Evolutionary conservation across 2,329 filamentous ascomycete genomes (phyloP).

Genomic region (Hypoxylon sp.): DNA sequence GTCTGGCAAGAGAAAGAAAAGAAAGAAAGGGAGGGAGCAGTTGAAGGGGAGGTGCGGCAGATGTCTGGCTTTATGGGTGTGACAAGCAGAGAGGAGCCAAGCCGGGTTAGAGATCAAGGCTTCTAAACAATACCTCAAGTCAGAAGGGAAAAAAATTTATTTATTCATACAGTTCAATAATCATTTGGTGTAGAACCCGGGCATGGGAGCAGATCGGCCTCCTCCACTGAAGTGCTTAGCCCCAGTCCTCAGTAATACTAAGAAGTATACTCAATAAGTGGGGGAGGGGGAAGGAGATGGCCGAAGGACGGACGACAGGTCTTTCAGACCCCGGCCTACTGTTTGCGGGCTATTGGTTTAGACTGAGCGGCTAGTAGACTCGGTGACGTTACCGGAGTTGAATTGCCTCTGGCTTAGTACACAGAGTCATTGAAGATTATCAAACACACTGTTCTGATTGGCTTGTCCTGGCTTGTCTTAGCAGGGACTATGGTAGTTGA

Average conservation of each 20-base stretch:
- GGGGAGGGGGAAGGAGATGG: conserved; percentile 50
- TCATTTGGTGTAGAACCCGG: conserved; percentile 34
- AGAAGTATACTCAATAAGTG: conserved; percentile 43
- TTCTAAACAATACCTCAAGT: conserved; percentile 34
- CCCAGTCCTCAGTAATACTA: conserved; percentile 40
- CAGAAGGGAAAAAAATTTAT: conserved; percentile 43
- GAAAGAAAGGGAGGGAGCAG: conserved; percentile 48
- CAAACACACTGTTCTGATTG: conserved; percentile 53
- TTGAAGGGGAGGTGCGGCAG: conserved; percentile 54
- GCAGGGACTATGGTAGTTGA: conserved; percentile 45
- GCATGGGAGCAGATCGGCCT: conserved; percentile 49
- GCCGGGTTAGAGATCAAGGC: conserved; percentile 40
- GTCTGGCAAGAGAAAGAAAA: conserved; percentile 55
- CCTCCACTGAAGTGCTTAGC: conserved; percentile 44
- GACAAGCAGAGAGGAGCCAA: conserved; percentile 45
- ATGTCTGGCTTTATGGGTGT: conserved; percentile 55
- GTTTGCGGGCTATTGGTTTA: conserved; percentile 48
- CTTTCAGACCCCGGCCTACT: conserved; percentile 44
- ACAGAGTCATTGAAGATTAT: conserved; percentile 49
- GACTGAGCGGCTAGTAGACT: conserved; percentile 45
- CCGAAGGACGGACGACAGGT: conserved; percentile 53
- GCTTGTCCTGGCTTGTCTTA: conserved; percentile 46
- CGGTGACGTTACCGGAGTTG: conserved; percentile 54
- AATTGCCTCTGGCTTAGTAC: conserved; percentile 38
- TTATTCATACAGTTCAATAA: conserved; percentile 44